Percentiles rank a stretch among this genome's conserved stretches.
Evolutionary conservation across 139 green algal species (phyloP).

Genomic region (Deuterostichococcus epilithicus): DNA sequence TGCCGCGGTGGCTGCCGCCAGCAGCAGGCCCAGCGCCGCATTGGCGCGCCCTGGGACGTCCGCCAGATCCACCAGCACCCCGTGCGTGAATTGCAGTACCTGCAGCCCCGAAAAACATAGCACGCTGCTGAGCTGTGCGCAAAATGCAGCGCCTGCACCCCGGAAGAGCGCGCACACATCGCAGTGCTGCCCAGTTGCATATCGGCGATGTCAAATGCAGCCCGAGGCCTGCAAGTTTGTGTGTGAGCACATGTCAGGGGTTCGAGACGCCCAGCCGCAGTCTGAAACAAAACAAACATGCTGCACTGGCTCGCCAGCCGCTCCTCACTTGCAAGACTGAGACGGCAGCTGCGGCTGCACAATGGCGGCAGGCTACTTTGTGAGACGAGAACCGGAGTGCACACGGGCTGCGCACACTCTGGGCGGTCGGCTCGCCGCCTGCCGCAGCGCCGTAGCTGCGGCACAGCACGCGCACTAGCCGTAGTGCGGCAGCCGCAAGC

Average conservation of each 20-base stretch:
- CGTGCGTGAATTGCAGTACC: constrained; percentile 42
- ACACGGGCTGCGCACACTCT: not conserved
- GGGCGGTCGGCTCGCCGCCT: not conserved
- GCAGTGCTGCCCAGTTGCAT: not conserved
- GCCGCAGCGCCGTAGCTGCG: not conserved
- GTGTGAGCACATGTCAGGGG: no score
- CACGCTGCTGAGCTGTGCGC: not conserved
- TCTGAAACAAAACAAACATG: no score
- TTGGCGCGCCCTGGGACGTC: constrained; percentile 31
- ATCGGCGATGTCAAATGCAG: no score
- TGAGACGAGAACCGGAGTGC: no score
- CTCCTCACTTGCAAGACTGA: no score
- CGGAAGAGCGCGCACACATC: constrained; percentile 2
- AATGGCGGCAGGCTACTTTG: no score
- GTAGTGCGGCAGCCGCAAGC: constrained; percentile 69
- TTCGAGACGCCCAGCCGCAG: no score
- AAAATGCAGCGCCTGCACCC: constrained; percentile 4
- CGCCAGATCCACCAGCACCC: constrained; percentile 32
- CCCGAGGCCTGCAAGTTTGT: no score
- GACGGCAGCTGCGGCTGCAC: no score
- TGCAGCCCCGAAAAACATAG: not conserved
- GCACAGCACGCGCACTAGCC: constrained; percentile 25
- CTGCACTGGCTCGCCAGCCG: no score
- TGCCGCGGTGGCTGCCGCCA: constrained; percentile 59
- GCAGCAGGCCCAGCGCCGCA: constrained; percentile 74